phyloP scores from a whole-genome alignment of 75 land plant species.

The Cryptomeria japonica region DNA sequence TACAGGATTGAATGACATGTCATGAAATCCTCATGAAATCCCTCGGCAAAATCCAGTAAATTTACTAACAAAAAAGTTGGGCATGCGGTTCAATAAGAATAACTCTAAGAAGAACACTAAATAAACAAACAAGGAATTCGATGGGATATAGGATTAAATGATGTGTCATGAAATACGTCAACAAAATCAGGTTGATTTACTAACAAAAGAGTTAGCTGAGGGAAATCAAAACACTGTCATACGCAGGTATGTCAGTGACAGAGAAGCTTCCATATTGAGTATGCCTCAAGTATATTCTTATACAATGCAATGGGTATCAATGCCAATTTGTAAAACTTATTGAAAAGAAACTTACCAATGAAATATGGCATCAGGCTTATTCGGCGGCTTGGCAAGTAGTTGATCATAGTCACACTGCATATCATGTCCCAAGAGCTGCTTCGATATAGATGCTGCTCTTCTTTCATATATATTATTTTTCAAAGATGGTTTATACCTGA shows the following conservation, averaged over 20 bases:
- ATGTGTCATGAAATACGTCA: too few species aligned
- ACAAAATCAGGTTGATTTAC: background rate
- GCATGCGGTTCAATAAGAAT: background rate
- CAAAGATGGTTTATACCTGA: conserved; percentile 37
- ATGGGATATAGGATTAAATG: background rate
- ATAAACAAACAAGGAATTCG: background rate
- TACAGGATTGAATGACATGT: background rate
- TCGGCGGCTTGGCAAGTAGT: conserved; percentile 49
- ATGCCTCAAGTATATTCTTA: background rate
- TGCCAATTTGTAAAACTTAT: background rate
- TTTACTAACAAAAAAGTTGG: background rate
- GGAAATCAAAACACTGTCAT: too few species aligned
- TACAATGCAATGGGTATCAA: background rate
- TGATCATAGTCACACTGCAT: conserved; percentile 51
- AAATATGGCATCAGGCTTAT: conserved; percentile 44
- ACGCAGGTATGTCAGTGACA: background rate
- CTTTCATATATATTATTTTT: conserved; percentile 44
- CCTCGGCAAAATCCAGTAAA: background rate
- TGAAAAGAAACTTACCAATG: conserved; percentile 28
- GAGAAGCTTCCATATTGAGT: background rate
- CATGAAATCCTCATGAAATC: too few species aligned
- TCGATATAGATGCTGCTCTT: conserved; percentile 43
- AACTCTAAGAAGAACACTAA: background rate
- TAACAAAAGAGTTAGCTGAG: background rate
- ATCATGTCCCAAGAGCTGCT: conserved; percentile 43